These are phyloP conservation scores for Sporothrix pallida DNA, from an alignment of 2,329 filamentous ascomycete genomes.

Conservation along the genomic window DNA sequence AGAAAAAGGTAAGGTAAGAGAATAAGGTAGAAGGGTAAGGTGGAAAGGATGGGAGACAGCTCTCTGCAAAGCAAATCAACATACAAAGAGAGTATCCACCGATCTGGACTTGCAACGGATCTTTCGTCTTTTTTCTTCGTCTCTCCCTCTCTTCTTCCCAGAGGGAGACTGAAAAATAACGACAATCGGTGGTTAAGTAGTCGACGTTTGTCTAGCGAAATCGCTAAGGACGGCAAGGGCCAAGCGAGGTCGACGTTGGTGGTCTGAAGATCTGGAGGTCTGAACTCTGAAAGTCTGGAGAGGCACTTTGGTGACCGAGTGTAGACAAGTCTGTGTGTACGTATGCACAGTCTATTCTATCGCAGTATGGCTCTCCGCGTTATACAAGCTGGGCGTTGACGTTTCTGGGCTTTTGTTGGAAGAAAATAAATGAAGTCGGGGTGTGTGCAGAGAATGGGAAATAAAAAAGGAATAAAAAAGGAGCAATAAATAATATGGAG, in stretches of 20 bases:
- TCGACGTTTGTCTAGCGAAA: constrained; percentile 19
- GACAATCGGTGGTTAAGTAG: constrained; percentile 29
- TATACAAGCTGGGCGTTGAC: constrained; percentile 5
- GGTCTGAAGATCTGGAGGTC: neutral
- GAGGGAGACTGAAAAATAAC: neutral
- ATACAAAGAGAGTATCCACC: constrained; percentile 6
- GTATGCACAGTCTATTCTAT: neutral
- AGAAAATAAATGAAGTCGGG: constrained; percentile 11
- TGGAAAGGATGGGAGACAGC: neutral
- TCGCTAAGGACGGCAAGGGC: constrained; percentile 30
- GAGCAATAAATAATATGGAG: neutral
- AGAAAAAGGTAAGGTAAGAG: neutral
- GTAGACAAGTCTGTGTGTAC: neutral
- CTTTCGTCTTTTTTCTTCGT: neutral
- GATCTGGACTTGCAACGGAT: neutral
- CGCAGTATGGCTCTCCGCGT: neutral
- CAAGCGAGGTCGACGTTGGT: constrained; percentile 14
- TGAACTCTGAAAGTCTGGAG: neutral
- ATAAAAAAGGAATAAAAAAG: neutral
- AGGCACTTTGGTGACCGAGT: neutral
- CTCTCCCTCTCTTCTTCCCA: neutral
- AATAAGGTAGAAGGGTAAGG: too few relatives aligned
- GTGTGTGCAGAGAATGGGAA: neutral
- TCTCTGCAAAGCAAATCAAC: neutral
- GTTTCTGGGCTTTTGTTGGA: too few relatives aligned